Evolutionary conservation across 306 rosid species (phyloP).

Genomic region (Alnus glutinosa): DNA sequence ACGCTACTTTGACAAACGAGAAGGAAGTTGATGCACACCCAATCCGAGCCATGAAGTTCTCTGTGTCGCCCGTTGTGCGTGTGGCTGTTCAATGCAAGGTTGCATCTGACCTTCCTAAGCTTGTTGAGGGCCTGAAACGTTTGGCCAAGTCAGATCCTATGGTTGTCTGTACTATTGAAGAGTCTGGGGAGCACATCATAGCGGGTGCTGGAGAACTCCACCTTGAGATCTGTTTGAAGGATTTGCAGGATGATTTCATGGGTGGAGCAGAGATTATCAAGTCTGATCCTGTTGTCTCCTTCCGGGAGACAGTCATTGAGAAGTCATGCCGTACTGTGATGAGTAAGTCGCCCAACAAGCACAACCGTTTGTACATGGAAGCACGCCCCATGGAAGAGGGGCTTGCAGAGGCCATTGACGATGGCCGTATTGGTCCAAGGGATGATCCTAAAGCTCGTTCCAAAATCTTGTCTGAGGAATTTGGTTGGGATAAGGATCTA

Average conservation of each 20-base stretch:
- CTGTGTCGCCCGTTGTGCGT: slow-evolving; percentile 89
- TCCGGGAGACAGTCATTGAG: slow-evolving; percentile 88
- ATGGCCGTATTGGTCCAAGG: slow-evolving; percentile 75
- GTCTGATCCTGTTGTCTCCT: slow-evolving; percentile 90
- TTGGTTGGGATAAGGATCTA: slow-evolving; percentile 84
- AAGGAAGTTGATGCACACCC: slow-evolving; percentile 92
- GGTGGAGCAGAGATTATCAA: slow-evolving; percentile 86
- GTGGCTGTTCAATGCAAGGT: slow-evolving; percentile 97
- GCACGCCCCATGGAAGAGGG: slow-evolving; percentile 59
- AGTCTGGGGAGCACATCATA: slow-evolving; percentile 90
- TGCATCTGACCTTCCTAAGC: slow-evolving; percentile 95
- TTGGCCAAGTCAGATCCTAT: slow-evolving; percentile 94
- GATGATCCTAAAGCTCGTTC: slow-evolving; percentile 76
- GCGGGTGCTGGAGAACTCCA: slow-evolving; percentile 99
- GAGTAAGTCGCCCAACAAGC: slow-evolving; percentile 97
- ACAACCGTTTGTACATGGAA: slow-evolving; percentile 91
- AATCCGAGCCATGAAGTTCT: slow-evolving; percentile 88
- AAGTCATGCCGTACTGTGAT: slow-evolving; percentile 78
- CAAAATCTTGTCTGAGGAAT: slow-evolving; percentile 61
- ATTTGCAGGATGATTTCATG: slow-evolving; percentile 88
- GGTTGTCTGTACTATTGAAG: slow-evolving; percentile 88
- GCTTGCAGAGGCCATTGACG: slow-evolving; percentile 79
- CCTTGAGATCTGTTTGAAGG: slow-evolving; percentile 91
- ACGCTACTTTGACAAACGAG: slow-evolving; percentile 91
- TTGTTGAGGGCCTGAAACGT: slow-evolving; percentile 90